Evolutionary conservation across 1,284 basidiomycete genomes (phyloP).

Genomic region (Xerocomus minutiporus): DNA sequence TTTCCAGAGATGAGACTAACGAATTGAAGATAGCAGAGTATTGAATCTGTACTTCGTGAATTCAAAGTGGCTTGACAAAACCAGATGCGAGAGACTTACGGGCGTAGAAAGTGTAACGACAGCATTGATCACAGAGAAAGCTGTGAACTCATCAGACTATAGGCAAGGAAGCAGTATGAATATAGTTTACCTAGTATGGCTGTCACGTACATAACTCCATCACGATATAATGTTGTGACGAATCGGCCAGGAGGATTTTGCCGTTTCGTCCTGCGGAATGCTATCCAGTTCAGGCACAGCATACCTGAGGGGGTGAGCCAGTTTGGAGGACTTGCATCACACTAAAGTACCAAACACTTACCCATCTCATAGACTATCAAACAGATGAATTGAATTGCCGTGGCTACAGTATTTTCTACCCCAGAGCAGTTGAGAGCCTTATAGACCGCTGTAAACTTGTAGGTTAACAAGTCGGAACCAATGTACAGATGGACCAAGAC

Average conservation of each 20-base stretch:
- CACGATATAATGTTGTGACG: constrained; percentile 18
- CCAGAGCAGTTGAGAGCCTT: constrained; percentile 13
- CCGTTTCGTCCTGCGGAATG: constrained; percentile 17
- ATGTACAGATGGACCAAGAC: neutral
- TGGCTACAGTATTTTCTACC: constrained; percentile 3
- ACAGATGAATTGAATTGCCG: constrained; percentile 10
- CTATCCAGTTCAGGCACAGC: constrained; percentile 19
- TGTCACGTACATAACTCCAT: constrained; percentile 21
- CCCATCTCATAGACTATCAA: constrained; percentile 19
- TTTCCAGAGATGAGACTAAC: neutral
- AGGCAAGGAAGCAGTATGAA: neutral
- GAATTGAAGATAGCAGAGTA: neutral
- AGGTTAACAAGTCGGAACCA: neutral
- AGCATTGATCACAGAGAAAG: constrained; percentile 20
- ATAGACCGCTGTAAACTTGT: constrained; percentile 11
- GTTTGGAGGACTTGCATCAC: neutral
- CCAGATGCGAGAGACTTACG: constrained; percentile 3
- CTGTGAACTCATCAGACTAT: constrained; percentile 6
- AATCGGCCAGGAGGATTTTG: constrained; percentile 10
- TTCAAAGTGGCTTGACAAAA: neutral
- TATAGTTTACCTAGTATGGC: constrained; percentile 13
- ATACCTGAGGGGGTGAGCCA: constrained; percentile 10
- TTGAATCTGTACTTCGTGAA: neutral
- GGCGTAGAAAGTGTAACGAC: constrained; percentile 8
- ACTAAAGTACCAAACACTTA: neutral